Evolutionary conservation across 805 yeast species (phyloP).

Genomic region (Debaryomyces maramus): DNA sequence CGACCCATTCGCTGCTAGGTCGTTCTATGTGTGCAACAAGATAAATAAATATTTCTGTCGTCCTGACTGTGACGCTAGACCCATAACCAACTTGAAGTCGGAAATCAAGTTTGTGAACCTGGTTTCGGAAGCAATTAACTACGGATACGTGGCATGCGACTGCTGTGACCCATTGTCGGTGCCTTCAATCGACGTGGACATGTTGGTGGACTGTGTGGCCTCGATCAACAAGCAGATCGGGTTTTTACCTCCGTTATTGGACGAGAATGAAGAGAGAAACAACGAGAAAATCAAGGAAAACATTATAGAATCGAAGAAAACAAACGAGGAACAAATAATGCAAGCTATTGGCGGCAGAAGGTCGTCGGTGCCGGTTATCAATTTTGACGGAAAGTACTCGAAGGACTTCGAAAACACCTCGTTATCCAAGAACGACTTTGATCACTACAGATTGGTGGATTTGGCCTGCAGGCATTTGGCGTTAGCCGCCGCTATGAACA

Average conservation of each 20-base stretch:
- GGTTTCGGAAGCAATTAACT: conserved; percentile 40
- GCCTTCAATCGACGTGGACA: conserved; percentile 47
- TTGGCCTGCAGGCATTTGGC: conserved; percentile 84
- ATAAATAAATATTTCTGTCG: conserved; percentile 52
- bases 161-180: conserved; percentile 52
- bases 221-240: conserved; percentile 59
- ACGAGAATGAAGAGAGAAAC: conserved; percentile 44
- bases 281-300: conserved; percentile 37
- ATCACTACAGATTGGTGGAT: conserved; percentile 67
- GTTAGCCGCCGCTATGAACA: conserved; percentile 62
- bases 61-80: conserved; percentile 63
- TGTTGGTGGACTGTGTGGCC: conserved; percentile 51
- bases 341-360: conserved; percentile 26
- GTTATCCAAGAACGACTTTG: conserved; percentile 60
- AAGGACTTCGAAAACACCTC: conserved; percentile 25
- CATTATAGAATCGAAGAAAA: conserved; percentile 26
- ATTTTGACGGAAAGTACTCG: conserved; percentile 21
- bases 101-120: conserved; percentile 48
- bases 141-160: conserved; percentile 53
- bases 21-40: conserved; percentile 54
- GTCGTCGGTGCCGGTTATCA: conserved; percentile 29
- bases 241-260: conserved; percentile 51
- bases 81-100: conserved; percentile 40
- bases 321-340: conserved; percentile 24
- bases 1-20: conserved; percentile 64